A percentile compares a stretch with the other conserved stretches of the same genome.
Conservation (phyloP, 176 grass and related monocot genomes). For the Aegilops longissima region DNA sequence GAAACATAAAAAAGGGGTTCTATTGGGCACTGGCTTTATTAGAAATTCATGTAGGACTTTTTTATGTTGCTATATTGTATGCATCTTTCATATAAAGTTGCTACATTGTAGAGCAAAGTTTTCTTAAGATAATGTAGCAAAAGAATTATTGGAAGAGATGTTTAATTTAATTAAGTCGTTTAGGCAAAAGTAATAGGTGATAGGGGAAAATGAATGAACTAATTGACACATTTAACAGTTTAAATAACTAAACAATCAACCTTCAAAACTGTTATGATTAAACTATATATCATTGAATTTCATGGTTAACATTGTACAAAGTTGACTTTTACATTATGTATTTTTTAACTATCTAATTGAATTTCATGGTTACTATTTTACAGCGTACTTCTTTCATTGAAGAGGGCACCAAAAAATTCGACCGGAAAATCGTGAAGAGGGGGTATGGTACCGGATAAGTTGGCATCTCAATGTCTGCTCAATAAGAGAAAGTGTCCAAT, state of each 20-base stretch:
- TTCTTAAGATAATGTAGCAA: background rate
- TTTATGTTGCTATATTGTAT: no score
- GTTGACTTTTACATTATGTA: background rate
- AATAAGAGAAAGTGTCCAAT: conserved; percentile 14
- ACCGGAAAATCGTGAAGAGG: conserved; percentile 45
- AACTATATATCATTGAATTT: background rate
- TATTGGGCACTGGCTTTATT: no score
- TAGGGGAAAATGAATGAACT: background rate
- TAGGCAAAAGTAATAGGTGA: background rate
- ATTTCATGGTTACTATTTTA: no score
- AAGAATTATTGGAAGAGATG: background rate
- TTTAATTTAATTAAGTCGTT: background rate
- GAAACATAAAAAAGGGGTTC: no score
- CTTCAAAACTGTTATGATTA: background rate
- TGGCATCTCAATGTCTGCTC: conserved; percentile 68
- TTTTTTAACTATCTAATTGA: no score
- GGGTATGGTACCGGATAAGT: conserved; percentile 71
- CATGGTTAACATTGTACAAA: background rate
- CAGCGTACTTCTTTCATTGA: background rate
- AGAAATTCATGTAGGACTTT: no score
- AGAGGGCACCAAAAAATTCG: no score
- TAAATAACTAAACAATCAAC: background rate
- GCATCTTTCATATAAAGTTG: background rate
- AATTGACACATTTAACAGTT: background rate
- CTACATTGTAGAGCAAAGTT: no score